Evolutionary conservation across 345 rosid genomes (phyloP), one percentile per base, ranked within the genome.

Genomic region (Physaria fendleri): DNA sequence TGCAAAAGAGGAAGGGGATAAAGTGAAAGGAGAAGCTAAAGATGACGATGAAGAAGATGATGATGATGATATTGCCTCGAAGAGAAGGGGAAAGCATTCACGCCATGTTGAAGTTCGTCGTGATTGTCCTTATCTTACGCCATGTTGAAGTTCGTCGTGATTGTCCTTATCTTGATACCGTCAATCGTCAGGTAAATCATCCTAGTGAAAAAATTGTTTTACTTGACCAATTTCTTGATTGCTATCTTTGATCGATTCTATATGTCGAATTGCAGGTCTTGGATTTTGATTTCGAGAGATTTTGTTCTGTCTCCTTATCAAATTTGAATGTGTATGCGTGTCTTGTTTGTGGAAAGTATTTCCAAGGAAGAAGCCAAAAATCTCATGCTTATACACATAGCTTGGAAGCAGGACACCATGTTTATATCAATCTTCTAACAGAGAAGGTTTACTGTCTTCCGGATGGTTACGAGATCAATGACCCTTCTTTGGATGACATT

Each of bases 361-460:
- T 81, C 42, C 99, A 90, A 77, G 99, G 99, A 47, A 87, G 97
- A 72, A 90, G 96, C 65, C 82, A 73, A 77, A 94, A 84, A 54
- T 87, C 99, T 12, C 93, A 85, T 79, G 99, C 99, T 16, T 90
- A 90, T 71, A 94, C 97, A 20, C 99, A 94, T 56, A 94, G 99
- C 74, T 83, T 90, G 71, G 97, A 94, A 71, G 95, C 97, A 5
- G 97, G 90, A 16, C 99, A 94, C 71, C 99, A 90, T 27, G 95
- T 94, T 54, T 94, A 82, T 48, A 85, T 94, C 76, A 94, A 94
- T 76, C 87, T 94, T 63, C 72, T 76, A 42, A 90, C 90, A 0
- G 97, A 94, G 79, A 90, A 80, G 72, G 97, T 90, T 48, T 90
- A 83, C 56, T 94, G 99, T 62, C 95, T 94, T 66, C 97, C 99